Evolutionary conservation across 2,329 filamentous ascomycete genomes (phyloP).

Genomic region (Blumeria graminis): DNA sequence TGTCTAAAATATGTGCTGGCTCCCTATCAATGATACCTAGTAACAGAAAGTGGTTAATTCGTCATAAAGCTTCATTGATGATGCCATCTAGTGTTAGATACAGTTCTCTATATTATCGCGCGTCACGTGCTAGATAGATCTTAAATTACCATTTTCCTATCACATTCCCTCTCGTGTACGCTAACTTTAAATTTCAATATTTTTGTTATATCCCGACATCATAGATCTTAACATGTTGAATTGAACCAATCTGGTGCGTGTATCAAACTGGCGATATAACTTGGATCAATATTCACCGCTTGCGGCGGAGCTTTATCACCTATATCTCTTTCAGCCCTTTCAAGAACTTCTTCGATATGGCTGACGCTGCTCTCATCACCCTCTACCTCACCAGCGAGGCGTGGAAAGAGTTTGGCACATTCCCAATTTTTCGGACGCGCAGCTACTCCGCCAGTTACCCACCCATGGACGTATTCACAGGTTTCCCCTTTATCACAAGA

Average conservation of each 20-base stretch:
- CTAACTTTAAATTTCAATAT: too few relatives aligned
- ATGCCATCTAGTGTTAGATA: not conserved
- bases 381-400: not conserved
- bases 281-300: not conserved
- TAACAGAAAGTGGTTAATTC: not conserved
- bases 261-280: not conserved
- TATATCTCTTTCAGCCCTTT: not conserved
- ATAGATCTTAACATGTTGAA: too few relatives aligned
- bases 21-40: not conserved
- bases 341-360: not conserved
- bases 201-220: too few relatives aligned
- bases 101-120: too few relatives aligned
- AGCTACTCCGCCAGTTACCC: conserved; percentile 1
- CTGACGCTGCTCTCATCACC: not conserved
- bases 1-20: not conserved
- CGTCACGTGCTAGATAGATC: too few relatives aligned
- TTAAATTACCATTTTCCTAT: too few relatives aligned
- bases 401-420: not conserved
- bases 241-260: not conserved
- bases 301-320: not conserved
- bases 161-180: too few relatives aligned
- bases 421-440: not conserved
- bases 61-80: not conserved
- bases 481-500: not conserved
- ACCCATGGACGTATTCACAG: conserved; percentile 1